Evolutionary conservation across 106 monocot species (phyloP).

Genomic region (Cymbidium sinense): DNA sequence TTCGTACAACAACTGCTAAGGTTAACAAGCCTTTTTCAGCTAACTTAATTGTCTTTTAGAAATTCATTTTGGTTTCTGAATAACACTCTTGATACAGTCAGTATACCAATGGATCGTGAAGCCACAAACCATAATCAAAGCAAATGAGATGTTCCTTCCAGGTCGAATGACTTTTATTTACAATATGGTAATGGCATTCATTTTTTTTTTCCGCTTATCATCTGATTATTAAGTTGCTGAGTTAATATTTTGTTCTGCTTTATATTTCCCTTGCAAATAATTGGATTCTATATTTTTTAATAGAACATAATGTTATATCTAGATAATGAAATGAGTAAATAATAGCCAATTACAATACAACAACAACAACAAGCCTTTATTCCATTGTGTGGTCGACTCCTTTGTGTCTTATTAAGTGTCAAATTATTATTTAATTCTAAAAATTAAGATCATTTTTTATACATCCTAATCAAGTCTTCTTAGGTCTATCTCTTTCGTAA

Average conservation of each 20-base stretch:
- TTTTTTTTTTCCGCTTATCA: background rate
- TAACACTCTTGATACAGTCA: constrained; percentile 37
- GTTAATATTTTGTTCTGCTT: background rate
- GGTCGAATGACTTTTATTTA: constrained; percentile 91
- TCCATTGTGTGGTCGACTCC: too few relatives aligned
- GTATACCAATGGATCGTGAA: constrained; percentile 98
- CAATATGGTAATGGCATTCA: constrained; percentile 59
- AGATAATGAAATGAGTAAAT: too few relatives aligned
- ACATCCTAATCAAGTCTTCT: too few relatives aligned
- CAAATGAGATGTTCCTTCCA: constrained; percentile 96
- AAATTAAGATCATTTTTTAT: too few relatives aligned
- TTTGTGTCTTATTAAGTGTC: too few relatives aligned
- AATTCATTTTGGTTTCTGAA: background rate
- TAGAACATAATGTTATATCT: too few relatives aligned
- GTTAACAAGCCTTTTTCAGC: constrained; percentile 12
- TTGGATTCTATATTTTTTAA: background rate
- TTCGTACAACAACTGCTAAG: constrained; percentile 85
- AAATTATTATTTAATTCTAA: too few relatives aligned
- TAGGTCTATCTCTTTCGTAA: too few relatives aligned
- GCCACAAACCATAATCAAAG: constrained; percentile 59
- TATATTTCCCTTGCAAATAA: background rate
- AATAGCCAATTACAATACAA: too few relatives aligned
- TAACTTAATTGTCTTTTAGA: background rate
- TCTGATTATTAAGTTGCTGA: background rate
- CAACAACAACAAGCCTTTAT: too few relatives aligned